Evolutionary conservation across 805 yeast species (phyloP).

Genomic region (Metschnikowia kofuensis): DNA sequence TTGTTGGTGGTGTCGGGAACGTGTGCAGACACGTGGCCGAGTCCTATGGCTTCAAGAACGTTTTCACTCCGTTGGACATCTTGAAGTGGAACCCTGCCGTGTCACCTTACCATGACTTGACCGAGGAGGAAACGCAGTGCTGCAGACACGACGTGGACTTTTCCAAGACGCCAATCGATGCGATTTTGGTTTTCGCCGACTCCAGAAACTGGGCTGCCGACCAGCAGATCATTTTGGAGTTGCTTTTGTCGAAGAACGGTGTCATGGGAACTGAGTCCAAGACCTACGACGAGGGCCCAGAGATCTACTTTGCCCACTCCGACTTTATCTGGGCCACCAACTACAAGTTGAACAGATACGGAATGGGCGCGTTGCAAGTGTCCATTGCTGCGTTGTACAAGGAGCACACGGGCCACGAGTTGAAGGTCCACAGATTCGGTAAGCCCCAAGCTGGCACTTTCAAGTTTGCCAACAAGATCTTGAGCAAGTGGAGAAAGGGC

Average conservation of each 20-base stretch:
- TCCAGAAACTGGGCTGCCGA: constrained; percentile 92
- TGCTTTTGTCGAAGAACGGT: constrained; percentile 73
- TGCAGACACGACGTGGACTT: constrained; percentile 58
- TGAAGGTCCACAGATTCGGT: constrained; percentile 80
- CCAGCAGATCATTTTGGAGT: constrained; percentile 82
- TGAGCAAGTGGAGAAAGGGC: constrained; percentile 74
- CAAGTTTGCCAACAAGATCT: constrained; percentile 74
- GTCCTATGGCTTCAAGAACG: constrained; percentile 80
- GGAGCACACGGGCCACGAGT: constrained; percentile 80
- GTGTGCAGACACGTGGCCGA: constrained; percentile 80
- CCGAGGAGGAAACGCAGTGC: constrained; percentile 63
- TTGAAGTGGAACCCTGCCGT: constrained; percentile 87
- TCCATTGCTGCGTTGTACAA: constrained; percentile 81
- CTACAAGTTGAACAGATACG: constrained; percentile 76
- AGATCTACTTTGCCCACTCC: constrained; percentile 83
- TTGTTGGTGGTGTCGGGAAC: constrained; percentile 87
- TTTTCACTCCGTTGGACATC: constrained; percentile 77
- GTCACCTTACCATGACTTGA: constrained; percentile 74
- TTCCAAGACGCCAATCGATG: constrained; percentile 65
- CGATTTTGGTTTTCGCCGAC: constrained; percentile 86
- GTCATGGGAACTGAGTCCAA: constrained; percentile 78
- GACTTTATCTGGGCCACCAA: constrained; percentile 94
- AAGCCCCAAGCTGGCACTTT: constrained; percentile 89
- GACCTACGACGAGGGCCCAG: constrained; percentile 74
- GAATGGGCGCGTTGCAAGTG: constrained; percentile 93